Evolutionary conservation across 129 eudicot species (phyloP).

Genomic region (Solidago caesia): DNA sequence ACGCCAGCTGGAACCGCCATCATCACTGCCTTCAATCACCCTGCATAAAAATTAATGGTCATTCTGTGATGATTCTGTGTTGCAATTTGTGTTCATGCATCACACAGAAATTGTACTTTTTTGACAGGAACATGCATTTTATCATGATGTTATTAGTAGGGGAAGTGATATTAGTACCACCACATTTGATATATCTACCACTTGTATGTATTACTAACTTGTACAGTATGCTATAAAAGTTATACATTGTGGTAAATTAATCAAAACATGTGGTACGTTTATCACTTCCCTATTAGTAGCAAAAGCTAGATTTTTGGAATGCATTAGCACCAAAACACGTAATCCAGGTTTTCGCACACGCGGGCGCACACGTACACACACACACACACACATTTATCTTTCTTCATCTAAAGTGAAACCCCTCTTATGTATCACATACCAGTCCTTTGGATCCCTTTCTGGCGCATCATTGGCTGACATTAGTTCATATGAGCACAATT

Average conservation of each 20-base stretch:
- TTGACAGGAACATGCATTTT: not conserved
- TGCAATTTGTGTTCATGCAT: not conserved
- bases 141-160: not conserved
- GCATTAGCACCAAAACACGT: not conserved
- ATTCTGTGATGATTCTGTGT: not conserved
- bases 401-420: not conserved
- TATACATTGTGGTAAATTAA: too few relatives aligned
- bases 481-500: slow-evolving; percentile 78
- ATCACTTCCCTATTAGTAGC: too few relatives aligned
- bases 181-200: too few relatives aligned
- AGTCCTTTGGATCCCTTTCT: slow-evolving; percentile 94
- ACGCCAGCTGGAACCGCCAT: slow-evolving; percentile 78
- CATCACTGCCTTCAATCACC: slow-evolving; percentile 82
- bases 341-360: not conserved
- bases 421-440: slow-evolving; percentile 43
- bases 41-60: slow-evolving; percentile 26
- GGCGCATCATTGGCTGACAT: slow-evolving; percentile 99
- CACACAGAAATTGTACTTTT: not conserved
- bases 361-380: not conserved
- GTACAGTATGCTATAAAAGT: too few relatives aligned
- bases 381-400: not conserved
- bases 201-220: too few relatives aligned
- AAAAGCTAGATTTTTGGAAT: too few relatives aligned
- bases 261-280: too few relatives aligned
- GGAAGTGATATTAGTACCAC: too few relatives aligned